Base-by-base conservation (phyloP, 495 filamentous ascomycete genomes). In the Podospora pseudopauciseta region DNA sequence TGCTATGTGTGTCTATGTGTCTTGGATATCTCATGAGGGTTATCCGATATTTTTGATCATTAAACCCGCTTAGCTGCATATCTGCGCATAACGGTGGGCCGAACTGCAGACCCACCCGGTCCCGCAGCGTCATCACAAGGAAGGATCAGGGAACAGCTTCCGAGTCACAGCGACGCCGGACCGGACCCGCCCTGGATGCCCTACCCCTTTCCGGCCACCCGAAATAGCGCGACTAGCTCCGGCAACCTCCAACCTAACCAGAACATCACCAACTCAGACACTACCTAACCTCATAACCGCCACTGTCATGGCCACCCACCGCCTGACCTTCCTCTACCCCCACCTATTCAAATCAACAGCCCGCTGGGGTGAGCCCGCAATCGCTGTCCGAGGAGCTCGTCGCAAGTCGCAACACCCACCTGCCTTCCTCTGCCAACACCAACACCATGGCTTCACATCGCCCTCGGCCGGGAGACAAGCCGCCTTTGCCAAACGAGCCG, bases 281-380 rank as follows among this genome's bases (percentile, higher is more conserved):
- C 28, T 27, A 27, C 27, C 5, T 55, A 23, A 23, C 30, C 49
- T 28, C 9, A 27, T 15, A 30, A 34, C 57, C 49, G n/a, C 53
- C 60, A 76, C 69, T 69, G 39, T 49, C 39, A 94, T 94, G 91
- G 86, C 89, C 62, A 82, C 86, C 11, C 81, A 82, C 61, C 83
- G 91, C 71, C 82, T 94, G 39, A 87, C 87, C 3, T 93, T 93
- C 72, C 83, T 93, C 18, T 93, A 93, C 72, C 90, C 91, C 49
- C 86, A 90, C 70, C 78, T 91, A 60, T 89, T 88, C 79, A 78
- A 81, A 58, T 70, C 74, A 20, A 72, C 72, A 19, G 75, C 72
- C 54, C 79, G 79, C 59, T 73, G 75, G 68, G 70, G 65, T 74
- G 83, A 82, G 62, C 76, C 72, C 60, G 76, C 13, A 49, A 49